Percentiles rank a stretch among this genome's conserved stretches.
Conservation (phyloP, 345 rosid genomes). For the Salix brachista region DNA sequence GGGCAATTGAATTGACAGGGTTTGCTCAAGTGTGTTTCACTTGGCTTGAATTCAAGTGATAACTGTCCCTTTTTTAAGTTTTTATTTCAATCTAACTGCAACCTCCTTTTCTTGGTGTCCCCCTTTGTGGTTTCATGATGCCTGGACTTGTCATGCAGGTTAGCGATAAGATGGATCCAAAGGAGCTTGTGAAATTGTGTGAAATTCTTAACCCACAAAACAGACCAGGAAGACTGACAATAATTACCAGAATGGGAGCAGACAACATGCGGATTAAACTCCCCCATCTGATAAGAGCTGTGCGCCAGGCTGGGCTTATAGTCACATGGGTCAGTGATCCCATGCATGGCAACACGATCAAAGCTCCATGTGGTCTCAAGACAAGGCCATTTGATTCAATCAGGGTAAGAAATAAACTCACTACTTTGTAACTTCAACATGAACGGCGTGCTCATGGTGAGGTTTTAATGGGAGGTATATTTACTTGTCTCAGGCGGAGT, state of each 20-base stretch:
- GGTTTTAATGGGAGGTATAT: not conserved
- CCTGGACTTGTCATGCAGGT: conserved; percentile 28
- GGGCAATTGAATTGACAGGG: too few species aligned
- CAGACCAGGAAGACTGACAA: conserved; percentile 54
- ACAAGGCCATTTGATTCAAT: conserved; percentile 59
- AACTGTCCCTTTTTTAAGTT: not conserved
- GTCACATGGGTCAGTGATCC: conserved; percentile 77
- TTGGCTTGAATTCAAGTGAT: too few species aligned
- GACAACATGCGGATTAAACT: conserved; percentile 62
- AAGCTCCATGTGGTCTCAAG: conserved; percentile 59
- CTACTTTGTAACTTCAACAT: not conserved
- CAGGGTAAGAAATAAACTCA: conserved; percentile 18
- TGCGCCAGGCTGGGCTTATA: conserved; percentile 56
- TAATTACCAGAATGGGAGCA: conserved; percentile 64
- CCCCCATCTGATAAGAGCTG: conserved; percentile 53
- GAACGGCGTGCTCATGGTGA: not conserved
- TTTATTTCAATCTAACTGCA: not conserved
- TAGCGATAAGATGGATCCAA: conserved; percentile 64
- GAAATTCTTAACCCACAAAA: conserved; percentile 60
- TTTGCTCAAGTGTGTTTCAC: too few species aligned
- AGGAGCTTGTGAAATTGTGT: conserved; percentile 47
- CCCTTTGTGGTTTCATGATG: conserved; percentile 1
- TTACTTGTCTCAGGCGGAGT: conserved; percentile 34
- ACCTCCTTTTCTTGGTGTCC: not conserved
- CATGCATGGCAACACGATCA: conserved; percentile 67